Conservation (phyloP, 768 basidiomycete genomes). For the Trametes sanguinea region DNA sequence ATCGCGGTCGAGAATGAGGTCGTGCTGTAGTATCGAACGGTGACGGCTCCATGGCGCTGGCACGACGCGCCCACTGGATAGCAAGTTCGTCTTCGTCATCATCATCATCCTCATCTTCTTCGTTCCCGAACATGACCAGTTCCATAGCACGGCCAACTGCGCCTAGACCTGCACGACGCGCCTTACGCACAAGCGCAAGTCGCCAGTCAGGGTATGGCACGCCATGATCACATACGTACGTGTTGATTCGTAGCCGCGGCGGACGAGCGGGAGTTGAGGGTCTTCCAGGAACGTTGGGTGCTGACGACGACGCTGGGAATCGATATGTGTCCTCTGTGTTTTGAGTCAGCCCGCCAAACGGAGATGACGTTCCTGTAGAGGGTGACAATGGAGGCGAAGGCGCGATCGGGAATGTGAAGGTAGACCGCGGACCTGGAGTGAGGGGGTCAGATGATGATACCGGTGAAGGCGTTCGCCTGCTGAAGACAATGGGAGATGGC, state of each 20-base stretch:
- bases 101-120: conserved; percentile 13
- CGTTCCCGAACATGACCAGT: conserved; percentile 31
- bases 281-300: conserved; percentile 25
- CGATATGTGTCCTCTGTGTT: neutral
- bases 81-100: conserved; percentile 24
- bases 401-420: conserved; percentile 9
- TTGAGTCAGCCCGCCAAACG: neutral
- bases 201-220: conserved; percentile 74
- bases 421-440: conserved; percentile 1
- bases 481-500: conserved; percentile 27
- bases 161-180: conserved; percentile 59
- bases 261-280: conserved; percentile 32
- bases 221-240: conserved; percentile 22
- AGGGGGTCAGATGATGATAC: conserved; percentile 2
- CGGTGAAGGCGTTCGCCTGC: conserved; percentile 19
- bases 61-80: conserved; percentile 19
- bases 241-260: conserved; percentile 25
- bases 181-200: conserved; percentile 47
- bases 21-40: conserved; percentile 21
- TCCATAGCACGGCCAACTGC: conserved; percentile 58
- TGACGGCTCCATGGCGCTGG: conserved; percentile 20
- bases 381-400: neutral
- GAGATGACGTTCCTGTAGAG: neutral
- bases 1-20: conserved; percentile 9
- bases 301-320: conserved; percentile 6